phyloP scores from a whole-genome alignment of 805 yeast species.

The Groenewaldozyma salmanticensis region DNA sequence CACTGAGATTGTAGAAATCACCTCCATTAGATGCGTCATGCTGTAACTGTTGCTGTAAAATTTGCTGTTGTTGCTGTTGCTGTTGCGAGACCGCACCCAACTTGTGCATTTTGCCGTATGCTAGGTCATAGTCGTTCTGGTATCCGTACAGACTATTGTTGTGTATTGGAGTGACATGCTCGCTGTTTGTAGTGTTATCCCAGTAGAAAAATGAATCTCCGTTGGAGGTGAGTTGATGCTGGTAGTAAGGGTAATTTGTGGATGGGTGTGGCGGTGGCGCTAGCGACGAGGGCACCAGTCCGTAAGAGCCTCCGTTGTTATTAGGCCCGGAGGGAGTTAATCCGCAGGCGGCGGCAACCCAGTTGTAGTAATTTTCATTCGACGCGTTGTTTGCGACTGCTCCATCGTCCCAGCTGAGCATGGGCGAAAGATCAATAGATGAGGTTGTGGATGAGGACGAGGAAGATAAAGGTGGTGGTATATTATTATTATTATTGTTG shows the following conservation, averaged over 20 bases:
- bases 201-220: slow-evolving; percentile 11
- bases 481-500: slow-evolving; percentile 1
- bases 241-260: not conserved
- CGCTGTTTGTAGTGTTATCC: slow-evolving; percentile 15
- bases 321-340: not conserved
- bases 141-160: slow-evolving; percentile 6
- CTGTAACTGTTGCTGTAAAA: no score
- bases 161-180: slow-evolving; percentile 13
- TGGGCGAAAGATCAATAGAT: no score
- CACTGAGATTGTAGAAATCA: not conserved
- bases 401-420: not conserved
- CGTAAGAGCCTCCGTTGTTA: slow-evolving; percentile 1
- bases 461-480: no score
- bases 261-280: not conserved
- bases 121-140: slow-evolving; percentile 2
- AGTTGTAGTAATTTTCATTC: not conserved
- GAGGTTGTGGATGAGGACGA: not conserved
- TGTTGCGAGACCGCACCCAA: no score
- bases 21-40: no score
- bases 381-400: not conserved
- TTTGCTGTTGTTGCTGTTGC: no score
- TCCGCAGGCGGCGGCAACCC: not conserved
- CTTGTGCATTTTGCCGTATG: slow-evolving; percentile 2
- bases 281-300: not conserved
- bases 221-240: not conserved